These are phyloP conservation scores for Hanseniaspora opuntiae DNA, from an alignment of 805 yeast genomes.

Conservation along the genomic window DNA sequence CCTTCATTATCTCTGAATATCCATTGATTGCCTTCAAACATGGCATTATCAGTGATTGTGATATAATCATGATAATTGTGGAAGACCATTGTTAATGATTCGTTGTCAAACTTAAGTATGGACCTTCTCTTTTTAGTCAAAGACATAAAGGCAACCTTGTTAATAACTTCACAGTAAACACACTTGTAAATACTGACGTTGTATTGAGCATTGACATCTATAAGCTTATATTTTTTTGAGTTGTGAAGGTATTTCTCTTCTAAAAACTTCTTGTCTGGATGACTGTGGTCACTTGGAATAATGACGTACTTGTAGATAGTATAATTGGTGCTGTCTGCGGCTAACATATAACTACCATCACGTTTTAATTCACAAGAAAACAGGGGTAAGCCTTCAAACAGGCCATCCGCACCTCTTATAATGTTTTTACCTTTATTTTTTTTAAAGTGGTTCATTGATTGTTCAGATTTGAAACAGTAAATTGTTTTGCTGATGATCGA, in stretches of 20 bases:
- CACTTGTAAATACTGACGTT: not conserved
- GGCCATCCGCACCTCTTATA: not conserved
- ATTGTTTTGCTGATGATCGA: not conserved
- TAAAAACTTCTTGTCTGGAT: not conserved
- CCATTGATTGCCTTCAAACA: not conserved
- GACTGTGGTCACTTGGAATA: not conserved
- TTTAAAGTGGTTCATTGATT: constrained; percentile 4
- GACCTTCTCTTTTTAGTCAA: not conserved
- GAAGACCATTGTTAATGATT: not conserved
- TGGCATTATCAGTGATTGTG: not conserved
- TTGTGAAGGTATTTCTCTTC: not conserved
- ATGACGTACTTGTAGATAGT: constrained; percentile 1
- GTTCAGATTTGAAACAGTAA: not conserved
- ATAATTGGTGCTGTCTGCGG: not conserved
- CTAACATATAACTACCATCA: not conserved
- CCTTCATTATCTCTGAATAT: not conserved
- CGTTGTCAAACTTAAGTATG: not conserved
- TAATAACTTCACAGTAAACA: not conserved
- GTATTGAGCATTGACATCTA: not conserved
- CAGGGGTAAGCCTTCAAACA: not conserved
- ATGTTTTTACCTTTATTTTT: not conserved
- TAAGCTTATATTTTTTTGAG: not conserved
- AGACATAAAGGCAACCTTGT: not conserved
- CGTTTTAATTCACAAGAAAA: not conserved
- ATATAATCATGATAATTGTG: not conserved